These are phyloP conservation scores for Coleophoma cylindrospora DNA, from an alignment of 2,329 filamentous ascomycete genomes.

Conservation along the genomic window DNA sequence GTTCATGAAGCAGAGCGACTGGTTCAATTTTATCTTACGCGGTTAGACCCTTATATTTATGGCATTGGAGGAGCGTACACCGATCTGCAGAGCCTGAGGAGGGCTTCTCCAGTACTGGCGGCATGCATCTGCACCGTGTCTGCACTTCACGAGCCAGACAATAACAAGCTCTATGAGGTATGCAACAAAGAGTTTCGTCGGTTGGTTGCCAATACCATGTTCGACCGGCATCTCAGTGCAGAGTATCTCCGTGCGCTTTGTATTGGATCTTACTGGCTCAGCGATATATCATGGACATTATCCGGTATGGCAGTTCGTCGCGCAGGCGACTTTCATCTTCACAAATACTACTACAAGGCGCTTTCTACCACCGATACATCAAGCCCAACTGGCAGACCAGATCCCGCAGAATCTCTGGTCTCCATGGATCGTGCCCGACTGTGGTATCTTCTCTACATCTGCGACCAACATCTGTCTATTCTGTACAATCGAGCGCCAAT, in stretches of 20 bases:
- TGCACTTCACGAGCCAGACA: constrained; percentile 50
- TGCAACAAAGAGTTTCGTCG: constrained; percentile 46
- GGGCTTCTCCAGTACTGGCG: constrained; percentile 48
- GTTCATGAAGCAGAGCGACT: constrained; percentile 35
- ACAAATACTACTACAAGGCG: constrained; percentile 27
- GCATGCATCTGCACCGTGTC: constrained; percentile 52
- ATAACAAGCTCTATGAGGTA: constrained; percentile 42
- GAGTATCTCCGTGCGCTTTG: constrained; percentile 48
- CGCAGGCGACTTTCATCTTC: constrained; percentile 44
- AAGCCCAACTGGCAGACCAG: constrained; percentile 38
- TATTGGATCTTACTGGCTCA: constrained; percentile 50
- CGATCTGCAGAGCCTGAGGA: constrained; percentile 42
- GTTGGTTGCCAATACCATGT: constrained; percentile 46
- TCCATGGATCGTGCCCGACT: constrained; percentile 44
- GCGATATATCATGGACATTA: constrained; percentile 41
- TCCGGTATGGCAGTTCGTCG: constrained; percentile 37
- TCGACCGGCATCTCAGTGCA: constrained; percentile 42
- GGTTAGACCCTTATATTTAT: constrained; percentile 43
- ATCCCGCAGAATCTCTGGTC: constrained; percentile 31
- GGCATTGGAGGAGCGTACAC: constrained; percentile 40
- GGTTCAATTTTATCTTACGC: constrained; percentile 33
- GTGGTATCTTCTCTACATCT: constrained; percentile 59
- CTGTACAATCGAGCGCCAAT: constrained; percentile 56
- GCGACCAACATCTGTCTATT: constrained; percentile 60
- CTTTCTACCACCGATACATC: constrained; percentile 26